Conservation (phyloP, 805 yeast genomes). For the Cyberlindnera lachancei region DNA sequence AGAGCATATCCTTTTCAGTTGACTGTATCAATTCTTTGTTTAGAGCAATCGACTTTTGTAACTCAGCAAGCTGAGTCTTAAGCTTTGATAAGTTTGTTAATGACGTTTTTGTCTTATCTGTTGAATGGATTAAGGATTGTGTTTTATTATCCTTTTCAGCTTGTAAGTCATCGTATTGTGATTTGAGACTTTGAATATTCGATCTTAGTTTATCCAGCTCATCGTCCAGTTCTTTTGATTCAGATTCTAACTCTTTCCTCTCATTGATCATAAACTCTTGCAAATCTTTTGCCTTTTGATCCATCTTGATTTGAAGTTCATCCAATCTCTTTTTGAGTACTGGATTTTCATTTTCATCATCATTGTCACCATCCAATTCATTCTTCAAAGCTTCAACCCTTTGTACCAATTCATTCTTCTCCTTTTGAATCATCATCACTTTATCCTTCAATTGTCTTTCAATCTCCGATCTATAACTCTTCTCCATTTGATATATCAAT, state of each 20-base stretch:
- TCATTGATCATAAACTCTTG: constrained; percentile 19
- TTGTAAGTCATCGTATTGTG: background rate
- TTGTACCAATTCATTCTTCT: constrained; percentile 21
- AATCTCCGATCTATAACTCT: constrained; percentile 29
- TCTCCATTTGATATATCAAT: constrained; percentile 27
- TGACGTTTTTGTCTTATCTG: constrained; percentile 4
- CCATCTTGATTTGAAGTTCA: constrained; percentile 17
- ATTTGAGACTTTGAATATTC: constrained; percentile 12
- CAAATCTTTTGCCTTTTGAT: constrained; percentile 20
- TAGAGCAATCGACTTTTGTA: background rate
- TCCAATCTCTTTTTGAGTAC: constrained; percentile 14
- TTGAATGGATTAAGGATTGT: background rate
- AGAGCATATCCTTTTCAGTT: constrained; percentile 15
- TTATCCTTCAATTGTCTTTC: constrained; percentile 31
- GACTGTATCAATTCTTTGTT: constrained; percentile 14
- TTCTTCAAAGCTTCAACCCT: constrained; percentile 26
- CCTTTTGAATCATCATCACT: constrained; percentile 24
- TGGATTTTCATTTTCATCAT: no score
- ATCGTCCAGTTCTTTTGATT: constrained; percentile 2
- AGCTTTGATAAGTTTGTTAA: constrained; percentile 11
- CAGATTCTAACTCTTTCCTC: constrained; percentile 4
- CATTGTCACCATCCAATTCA: constrained; percentile 19
- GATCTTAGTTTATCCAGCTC: background rate
- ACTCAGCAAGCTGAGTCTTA: constrained; percentile 6
- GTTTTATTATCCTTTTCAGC: background rate